Base-by-base conservation (phyloP, 2,329 filamentous ascomycete genomes). In the Claviceps quebecensis region DNA sequence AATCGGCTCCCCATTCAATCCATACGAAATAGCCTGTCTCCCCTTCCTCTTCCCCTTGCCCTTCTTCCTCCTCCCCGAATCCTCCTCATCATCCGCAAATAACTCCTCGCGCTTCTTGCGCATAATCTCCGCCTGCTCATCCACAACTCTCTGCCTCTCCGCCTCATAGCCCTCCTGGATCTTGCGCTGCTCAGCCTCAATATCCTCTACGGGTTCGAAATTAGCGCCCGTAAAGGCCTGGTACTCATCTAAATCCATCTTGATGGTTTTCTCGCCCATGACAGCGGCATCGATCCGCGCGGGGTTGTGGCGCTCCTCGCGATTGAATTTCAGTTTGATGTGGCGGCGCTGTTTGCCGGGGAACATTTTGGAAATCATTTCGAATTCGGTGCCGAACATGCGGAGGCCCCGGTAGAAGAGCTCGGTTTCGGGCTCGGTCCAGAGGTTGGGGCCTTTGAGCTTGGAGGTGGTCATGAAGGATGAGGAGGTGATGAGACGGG, bases 361-460 rank as follows among this genome's bases (percentile, higher is more conserved):
- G 60, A 94, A 90, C 75, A 89, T 81, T 58, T 80, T 78, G 53
- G 78, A 76, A 58, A 94, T 89, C 67, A 87, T 86, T 63, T 83
- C 77, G 62, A 93, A 94, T 63, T 91, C 86, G 1, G 86, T 91
- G 52, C 87, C 87, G 61, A 88, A 90, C 74, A 84, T 85, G 52
- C 74, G 70, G 2, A 94, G 72, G 1, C 80, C 83, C 29, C 82
- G 76, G 70, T 89, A 93, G 68, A 93, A 93, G 45, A 78, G 72
- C 51, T 86, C 82, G 3, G 84, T 91, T 54, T 83, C 78, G 13
- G 78, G 76, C n/a, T 78, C 73, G 48, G 74, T 79, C 87, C 87
- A 94, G 36, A 77, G 72, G 57, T 84, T 80, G 26, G 77, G 72
- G 52, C 81, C 78, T 65, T 77, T 69, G 61, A 80, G 68, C 62